phyloP scores from a whole-genome alignment of 2,329 filamentous ascomycete genomes.

The Lecanicillium sp. region DNA sequence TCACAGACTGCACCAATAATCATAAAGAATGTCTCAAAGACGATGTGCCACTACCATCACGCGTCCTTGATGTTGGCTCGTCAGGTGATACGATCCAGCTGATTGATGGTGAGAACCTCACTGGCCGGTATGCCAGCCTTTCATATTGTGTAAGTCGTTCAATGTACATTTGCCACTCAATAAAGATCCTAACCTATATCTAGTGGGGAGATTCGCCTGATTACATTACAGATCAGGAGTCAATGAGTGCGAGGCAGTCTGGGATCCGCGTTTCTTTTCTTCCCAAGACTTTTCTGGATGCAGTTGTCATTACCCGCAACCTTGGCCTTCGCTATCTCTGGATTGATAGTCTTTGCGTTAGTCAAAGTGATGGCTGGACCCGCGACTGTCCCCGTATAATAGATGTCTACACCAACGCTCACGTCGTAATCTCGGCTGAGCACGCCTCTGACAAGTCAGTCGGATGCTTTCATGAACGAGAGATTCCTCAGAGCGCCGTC shows the following conservation, averaged over 20 bases:
- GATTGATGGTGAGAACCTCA: neutral
- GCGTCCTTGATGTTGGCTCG: too few relatives aligned
- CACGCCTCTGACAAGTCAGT: neutral
- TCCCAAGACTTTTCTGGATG: slow-evolving; percentile 1
- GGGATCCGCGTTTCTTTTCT: neutral
- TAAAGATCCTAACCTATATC: neutral
- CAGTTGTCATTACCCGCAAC: neutral
- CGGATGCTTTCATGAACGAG: slow-evolving; percentile 1
- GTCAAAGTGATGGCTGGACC: slow-evolving; percentile 1
- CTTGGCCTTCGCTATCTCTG: slow-evolving; percentile 1
- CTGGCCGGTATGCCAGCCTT: neutral
- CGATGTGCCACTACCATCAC: neutral
- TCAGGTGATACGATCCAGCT: neutral
- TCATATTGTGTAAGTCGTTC: neutral
- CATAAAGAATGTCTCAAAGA: neutral
- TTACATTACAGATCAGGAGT: neutral
- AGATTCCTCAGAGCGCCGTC: neutral
- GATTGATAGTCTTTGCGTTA: slow-evolving; percentile 5
- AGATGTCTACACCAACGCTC: neutral
- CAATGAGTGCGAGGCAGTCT: neutral
- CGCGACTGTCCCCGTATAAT: neutral
- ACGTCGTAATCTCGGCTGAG: slow-evolving; percentile 3
- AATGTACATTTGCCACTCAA: neutral
- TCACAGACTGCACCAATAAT: too few relatives aligned
- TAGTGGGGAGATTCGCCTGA: too few relatives aligned